Percentiles rank a stretch among this genome's conserved stretches.
Evolutionary conservation across 1,284 basidiomycete genomes (phyloP).

Genomic region (Schizophyllum commune): DNA sequence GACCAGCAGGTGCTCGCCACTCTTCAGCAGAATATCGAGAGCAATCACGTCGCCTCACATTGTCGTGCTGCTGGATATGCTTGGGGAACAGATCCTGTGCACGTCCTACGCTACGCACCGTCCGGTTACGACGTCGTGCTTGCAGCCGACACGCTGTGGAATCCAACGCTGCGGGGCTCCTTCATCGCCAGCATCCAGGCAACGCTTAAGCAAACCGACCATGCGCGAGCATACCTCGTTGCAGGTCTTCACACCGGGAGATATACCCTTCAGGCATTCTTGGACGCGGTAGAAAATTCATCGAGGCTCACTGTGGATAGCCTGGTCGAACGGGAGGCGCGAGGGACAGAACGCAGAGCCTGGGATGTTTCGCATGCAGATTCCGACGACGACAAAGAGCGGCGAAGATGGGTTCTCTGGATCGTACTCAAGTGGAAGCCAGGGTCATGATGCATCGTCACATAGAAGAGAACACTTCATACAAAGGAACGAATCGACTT

Average conservation of each 20-base stretch:
- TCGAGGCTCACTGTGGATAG: slow-evolving; percentile 34
- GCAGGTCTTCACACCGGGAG: slow-evolving; percentile 69
- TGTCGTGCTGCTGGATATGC: slow-evolving; percentile 48
- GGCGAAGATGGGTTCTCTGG: slow-evolving; percentile 65
- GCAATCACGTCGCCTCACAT: slow-evolving; percentile 37
- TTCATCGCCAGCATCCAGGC: slow-evolving; percentile 45
- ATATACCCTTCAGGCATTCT: slow-evolving; percentile 57
- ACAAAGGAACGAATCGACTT: slow-evolving; percentile 1
- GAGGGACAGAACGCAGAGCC: slow-evolving; percentile 26
- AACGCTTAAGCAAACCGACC: slow-evolving; percentile 34
- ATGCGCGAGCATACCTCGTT: slow-evolving; percentile 50
- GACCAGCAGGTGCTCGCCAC: slow-evolving; percentile 53
- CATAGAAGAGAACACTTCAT: background rate
- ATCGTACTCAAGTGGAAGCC: slow-evolving; percentile 47
- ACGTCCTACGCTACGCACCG: slow-evolving; percentile 19
- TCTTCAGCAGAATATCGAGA: slow-evolving; percentile 46
- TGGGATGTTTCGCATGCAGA: slow-evolving; percentile 48
- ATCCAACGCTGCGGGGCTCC: slow-evolving; percentile 44
- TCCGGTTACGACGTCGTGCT: slow-evolving; percentile 54
- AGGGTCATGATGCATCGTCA: background rate
- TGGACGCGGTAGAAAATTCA: slow-evolving; percentile 19
- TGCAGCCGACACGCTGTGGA: slow-evolving; percentile 73
- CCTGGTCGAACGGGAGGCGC: slow-evolving; percentile 40
- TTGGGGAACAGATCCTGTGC: slow-evolving; percentile 50
- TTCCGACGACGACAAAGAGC: slow-evolving; percentile 52